Conservation (phyloP, 2,329 filamentous ascomycete species). For the Curvularia sp. region DNA sequence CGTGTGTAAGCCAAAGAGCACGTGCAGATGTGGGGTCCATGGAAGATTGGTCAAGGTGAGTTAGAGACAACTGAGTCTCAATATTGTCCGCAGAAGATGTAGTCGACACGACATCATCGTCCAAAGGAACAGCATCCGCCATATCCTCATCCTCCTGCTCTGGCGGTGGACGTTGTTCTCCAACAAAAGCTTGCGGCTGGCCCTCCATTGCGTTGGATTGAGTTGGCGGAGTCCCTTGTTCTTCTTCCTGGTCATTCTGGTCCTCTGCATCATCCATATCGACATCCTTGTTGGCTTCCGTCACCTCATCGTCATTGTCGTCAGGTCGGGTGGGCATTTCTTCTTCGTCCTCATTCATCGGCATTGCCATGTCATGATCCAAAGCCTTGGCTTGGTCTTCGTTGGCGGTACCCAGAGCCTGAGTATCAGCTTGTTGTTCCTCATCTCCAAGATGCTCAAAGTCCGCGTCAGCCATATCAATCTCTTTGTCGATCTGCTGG, state of each 20-base stretch:
- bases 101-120: conserved; percentile 47
- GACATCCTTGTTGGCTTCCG: conserved; percentile 44
- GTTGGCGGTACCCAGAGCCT: conserved; percentile 86
- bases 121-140: conserved; percentile 43
- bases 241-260: conserved; percentile 23
- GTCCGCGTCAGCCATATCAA: conserved; percentile 79
- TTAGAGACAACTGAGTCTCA: conserved; percentile 71
- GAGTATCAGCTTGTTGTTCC: conserved; percentile 79
- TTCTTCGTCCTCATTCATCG: conserved; percentile 63
- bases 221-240: conserved; percentile 37
- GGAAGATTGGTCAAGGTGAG: conserved; percentile 63
- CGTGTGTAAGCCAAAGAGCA: conserved; percentile 83
- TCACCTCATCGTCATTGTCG: conserved; percentile 37
- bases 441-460: conserved; percentile 94
- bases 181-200: conserved; percentile 54
- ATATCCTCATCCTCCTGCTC: conserved; percentile 50
- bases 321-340: conserved; percentile 44
- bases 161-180: conserved; percentile 50
- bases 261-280: conserved; percentile 54
- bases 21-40: conserved; percentile 66
- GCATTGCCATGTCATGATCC: conserved; percentile 87
- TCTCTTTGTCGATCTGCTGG: conserved; percentile 59
- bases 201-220: conserved; percentile 40
- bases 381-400: conserved; percentile 87
- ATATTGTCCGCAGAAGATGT: conserved; percentile 51